Percentiles rank a stretch among this genome's conserved stretches.
phyloP scores from a whole-genome alignment of 202 grass and related monocot species.

The Saccharum hybrid region DNA sequence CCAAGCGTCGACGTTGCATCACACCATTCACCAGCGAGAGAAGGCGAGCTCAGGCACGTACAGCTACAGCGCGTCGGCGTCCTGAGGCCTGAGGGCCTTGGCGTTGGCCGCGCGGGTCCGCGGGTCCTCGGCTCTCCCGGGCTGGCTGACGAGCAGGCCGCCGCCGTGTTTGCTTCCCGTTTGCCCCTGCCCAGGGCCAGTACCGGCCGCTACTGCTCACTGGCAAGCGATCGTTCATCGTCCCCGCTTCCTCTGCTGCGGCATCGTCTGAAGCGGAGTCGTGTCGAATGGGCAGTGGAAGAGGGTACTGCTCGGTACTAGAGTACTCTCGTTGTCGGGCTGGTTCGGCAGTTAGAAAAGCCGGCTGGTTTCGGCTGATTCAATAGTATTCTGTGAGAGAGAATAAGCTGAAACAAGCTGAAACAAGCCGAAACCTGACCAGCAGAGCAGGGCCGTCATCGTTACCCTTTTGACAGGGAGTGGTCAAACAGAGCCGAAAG shows the following conservation, averaged over 20 bases:
- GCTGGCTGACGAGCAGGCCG: background rate
- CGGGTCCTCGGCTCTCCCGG: too few relatives aligned
- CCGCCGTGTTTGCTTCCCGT: background rate
- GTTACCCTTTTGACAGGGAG: background rate
- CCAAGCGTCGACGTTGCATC: background rate
- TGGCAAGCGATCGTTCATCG: background rate
- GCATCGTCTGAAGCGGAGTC: background rate
- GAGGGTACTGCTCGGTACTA: background rate
- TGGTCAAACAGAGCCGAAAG: too few relatives aligned
- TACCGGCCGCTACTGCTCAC: background rate
- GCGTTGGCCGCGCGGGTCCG: too few relatives aligned
- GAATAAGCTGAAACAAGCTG: too few relatives aligned
- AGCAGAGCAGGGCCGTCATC: too few relatives aligned
- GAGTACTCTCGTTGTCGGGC: background rate
- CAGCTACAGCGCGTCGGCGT: too few relatives aligned
- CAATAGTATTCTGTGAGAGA: too few relatives aligned
- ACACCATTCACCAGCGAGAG: background rate
- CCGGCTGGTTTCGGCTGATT: too few relatives aligned
- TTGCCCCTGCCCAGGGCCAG: background rate
- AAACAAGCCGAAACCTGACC: too few relatives aligned
- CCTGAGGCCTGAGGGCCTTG: too few relatives aligned
- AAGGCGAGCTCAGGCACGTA: background rate
- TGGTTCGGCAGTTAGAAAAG: too few relatives aligned
- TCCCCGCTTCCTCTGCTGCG: too few relatives aligned
- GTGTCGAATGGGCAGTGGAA: background rate